Conservation (phyloP, 1,284 basidiomycete genomes). For the Fistulina hepatica region DNA sequence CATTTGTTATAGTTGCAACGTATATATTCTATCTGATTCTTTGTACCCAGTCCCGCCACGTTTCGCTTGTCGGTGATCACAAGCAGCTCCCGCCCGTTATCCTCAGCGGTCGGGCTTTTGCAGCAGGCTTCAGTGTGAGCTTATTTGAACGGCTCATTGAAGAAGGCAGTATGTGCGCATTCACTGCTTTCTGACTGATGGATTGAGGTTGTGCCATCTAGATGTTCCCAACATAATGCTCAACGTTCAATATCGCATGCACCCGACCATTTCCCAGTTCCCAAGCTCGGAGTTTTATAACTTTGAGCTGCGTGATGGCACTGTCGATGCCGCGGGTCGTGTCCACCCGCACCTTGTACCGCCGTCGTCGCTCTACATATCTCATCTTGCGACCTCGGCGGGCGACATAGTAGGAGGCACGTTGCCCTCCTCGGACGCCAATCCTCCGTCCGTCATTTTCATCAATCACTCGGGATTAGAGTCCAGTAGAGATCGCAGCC, state of each 20-base stretch:
- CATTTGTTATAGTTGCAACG: slow-evolving; percentile 16
- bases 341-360: slow-evolving; percentile 43
- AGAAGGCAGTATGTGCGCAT: slow-evolving; percentile 49
- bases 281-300: slow-evolving; percentile 80
- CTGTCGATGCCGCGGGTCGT: slow-evolving; percentile 45
- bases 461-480: slow-evolving; percentile 68
- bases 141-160: slow-evolving; percentile 83
- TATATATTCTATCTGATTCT: slow-evolving; percentile 12
- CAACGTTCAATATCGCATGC: slow-evolving; percentile 91
- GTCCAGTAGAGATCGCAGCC: slow-evolving; percentile 51
- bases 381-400: slow-evolving; percentile 30
- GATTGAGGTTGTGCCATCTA: slow-evolving; percentile 23
- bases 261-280: slow-evolving; percentile 80
- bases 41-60: slow-evolving; percentile 54
- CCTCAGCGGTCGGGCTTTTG: slow-evolving; percentile 56
- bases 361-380: slow-evolving; percentile 41
- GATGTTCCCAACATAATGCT: slow-evolving; percentile 81
- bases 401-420: slow-evolving; percentile 1
- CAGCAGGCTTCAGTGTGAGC: slow-evolving; percentile 65
- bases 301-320: slow-evolving; percentile 59
- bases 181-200: slow-evolving; percentile 6
- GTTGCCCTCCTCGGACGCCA: slow-evolving; percentile 16
- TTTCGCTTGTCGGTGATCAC: slow-evolving; percentile 90
- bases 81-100: slow-evolving; percentile 94
- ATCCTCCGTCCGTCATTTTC: slow-evolving; percentile 55